phyloP scores from a whole-genome alignment of 2,329 filamentous ascomycete genomes.

The Elsinoe fawcettii region DNA sequence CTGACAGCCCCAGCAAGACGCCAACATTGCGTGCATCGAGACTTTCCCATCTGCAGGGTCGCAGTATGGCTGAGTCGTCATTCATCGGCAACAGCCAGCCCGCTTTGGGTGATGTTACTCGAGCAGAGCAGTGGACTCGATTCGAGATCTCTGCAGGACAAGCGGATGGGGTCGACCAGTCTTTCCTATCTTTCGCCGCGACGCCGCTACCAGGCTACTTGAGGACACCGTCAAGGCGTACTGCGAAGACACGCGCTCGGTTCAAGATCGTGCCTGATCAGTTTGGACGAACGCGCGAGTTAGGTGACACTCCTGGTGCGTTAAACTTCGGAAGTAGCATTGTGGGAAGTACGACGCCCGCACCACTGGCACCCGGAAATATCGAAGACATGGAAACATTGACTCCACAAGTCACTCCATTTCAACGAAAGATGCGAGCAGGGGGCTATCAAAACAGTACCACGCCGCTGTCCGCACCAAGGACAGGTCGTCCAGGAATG shows the following conservation, averaged over 20 bases:
- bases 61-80: background rate
- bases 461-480: background rate
- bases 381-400: conserved; percentile 20
- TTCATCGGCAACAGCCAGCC: background rate
- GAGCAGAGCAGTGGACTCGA: conserved; percentile 33
- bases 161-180: background rate
- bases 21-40: background rate
- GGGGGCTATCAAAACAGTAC: conserved; percentile 23
- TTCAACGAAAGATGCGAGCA: conserved; percentile 31
- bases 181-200: conserved; percentile 14
- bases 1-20: conserved; percentile 15
- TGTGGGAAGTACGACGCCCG: conserved; percentile 15
- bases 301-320: background rate
- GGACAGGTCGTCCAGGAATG: background rate
- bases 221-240: conserved; percentile 40
- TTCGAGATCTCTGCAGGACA: conserved; percentile 27
- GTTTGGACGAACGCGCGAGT: conserved; percentile 7
- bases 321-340: conserved; percentile 14
- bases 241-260: conserved; percentile 29
- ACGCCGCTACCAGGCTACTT: conserved; percentile 34
- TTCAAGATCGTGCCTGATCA: conserved; percentile 16
- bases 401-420: conserved; percentile 33
- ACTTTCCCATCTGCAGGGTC: background rate
- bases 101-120: conserved; percentile 25
- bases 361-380: conserved; percentile 12